Evolutionary conservation across 192 early-diverging fungal genomes (phyloP).

Genomic region (Chytriomyces hyalinus): DNA sequence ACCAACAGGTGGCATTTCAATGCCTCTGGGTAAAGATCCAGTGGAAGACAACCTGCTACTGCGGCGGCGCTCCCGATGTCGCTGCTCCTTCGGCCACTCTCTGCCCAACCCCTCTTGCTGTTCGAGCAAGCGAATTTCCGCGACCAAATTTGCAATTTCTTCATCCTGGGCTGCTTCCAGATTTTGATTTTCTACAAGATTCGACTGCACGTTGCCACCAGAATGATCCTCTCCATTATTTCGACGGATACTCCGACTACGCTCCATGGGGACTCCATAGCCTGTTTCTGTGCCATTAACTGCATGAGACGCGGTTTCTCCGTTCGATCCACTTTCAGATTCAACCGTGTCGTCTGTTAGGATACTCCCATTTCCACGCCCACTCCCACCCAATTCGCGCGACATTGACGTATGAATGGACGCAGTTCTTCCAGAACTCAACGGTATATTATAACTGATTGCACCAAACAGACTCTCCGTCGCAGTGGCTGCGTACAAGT

Average conservation of each 20-base stretch:
- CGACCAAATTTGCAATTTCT: background rate
- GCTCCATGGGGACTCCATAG: too few relatives aligned
- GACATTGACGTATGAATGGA: background rate
- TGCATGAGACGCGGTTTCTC: background rate
- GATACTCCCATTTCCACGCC: background rate
- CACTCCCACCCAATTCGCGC: background rate
- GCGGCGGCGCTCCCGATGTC: too few relatives aligned
- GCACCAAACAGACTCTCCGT: background rate
- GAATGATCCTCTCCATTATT: too few relatives aligned
- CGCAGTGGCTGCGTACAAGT: background rate
- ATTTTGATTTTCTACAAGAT: background rate
- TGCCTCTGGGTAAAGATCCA: background rate
- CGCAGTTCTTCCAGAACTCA: background rate
- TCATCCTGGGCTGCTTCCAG: background rate
- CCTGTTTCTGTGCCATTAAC: too few relatives aligned
- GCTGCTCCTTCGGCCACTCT: background rate
- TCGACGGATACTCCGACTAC: too few relatives aligned
- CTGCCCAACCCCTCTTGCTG: background rate
- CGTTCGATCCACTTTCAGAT: background rate
- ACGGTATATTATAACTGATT: background rate
- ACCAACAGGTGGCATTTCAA: background rate
- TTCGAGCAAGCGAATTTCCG: background rate
- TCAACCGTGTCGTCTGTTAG: too few relatives aligned
- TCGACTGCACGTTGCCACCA: too few relatives aligned
- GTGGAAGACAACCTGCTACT: background rate